A percentile compares a stretch with the other conserved stretches of the same genome.
Evolutionary conservation across 257 asterid species (phyloP).

Genomic region (Fraxinus anomala): DNA sequence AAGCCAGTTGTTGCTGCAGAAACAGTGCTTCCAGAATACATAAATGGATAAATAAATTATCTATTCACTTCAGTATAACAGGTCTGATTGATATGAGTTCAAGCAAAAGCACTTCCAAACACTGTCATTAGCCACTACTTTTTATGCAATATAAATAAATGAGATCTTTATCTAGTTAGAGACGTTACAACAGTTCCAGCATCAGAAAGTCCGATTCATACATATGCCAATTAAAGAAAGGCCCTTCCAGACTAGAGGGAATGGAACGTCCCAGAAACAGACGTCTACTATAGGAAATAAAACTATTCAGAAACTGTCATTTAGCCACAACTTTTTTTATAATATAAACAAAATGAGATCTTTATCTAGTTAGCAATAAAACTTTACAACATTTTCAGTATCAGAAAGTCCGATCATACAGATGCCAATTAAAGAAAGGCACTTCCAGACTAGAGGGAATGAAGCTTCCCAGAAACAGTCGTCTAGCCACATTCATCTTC

Average conservation of each 20-base stretch:
- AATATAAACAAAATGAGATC: not conserved
- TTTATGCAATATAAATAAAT: not conserved
- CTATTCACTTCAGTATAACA: constrained; percentile 6
- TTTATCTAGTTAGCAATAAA: not conserved
- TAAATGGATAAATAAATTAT: not conserved
- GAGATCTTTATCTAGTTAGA: not conserved
- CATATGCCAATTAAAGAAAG: not conserved
- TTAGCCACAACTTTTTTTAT: not conserved
- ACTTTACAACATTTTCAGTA: not conserved
- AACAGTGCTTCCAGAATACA: constrained; percentile 2
- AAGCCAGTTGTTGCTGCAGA: constrained; percentile 1
- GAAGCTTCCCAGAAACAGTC: not conserved
- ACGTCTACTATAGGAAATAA: not conserved
- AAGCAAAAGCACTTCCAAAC: not conserved
- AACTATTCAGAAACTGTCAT: not conserved
- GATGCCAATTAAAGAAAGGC: not conserved
- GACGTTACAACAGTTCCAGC: not conserved
- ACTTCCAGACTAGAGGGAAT: not conserved
- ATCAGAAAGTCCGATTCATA: not conserved
- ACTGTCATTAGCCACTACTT: not conserved
- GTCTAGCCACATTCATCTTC: not conserved
- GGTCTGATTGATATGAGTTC: not conserved
- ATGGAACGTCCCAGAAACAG: not conserved
- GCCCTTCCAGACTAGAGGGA: not conserved
- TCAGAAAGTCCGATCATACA: not conserved